These are phyloP conservation scores for Stagonosporopsis chrysanthemi DNA, from an alignment of 2,329 filamentous ascomycete species.

Conservation along the genomic window DNA sequence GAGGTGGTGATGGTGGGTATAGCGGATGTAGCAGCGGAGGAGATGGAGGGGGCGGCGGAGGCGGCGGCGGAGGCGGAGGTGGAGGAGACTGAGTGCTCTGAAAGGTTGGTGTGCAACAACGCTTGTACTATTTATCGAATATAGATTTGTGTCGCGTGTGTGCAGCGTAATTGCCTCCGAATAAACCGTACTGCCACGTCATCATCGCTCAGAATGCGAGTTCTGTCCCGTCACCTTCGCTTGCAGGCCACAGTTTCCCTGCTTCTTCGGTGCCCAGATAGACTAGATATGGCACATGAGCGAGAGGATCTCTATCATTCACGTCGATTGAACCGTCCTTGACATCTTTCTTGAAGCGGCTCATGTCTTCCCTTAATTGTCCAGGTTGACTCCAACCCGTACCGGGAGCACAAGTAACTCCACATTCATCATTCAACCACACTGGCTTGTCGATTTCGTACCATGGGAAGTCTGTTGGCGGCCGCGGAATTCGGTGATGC, in stretches of 20 bases:
- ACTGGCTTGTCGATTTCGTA: conserved; percentile 11
- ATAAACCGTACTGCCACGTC: not conserved
- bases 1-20: conserved; percentile 2
- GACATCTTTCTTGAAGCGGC: not conserved
- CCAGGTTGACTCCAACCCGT: conserved; percentile 10
- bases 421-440: conserved; percentile 16
- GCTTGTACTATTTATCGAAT: not conserved
- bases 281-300: conserved; percentile 19
- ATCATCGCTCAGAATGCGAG: conserved; percentile 6
- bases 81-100: not conserved
- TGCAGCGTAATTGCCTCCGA: not conserved
- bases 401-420: conserved; percentile 3
- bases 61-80: not conserved
- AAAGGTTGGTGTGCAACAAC: not conserved
- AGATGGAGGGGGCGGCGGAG: conserved; percentile 9
- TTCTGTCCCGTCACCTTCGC: conserved; percentile 6
- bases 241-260: conserved; percentile 11
- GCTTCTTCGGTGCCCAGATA: conserved; percentile 22
- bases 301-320: conserved; percentile 5
- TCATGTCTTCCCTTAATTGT: conserved; percentile 4
- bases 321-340: not conserved
- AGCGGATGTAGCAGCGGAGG: conserved; percentile 6
- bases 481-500: conserved; percentile 17
- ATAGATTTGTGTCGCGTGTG: not conserved
- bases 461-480: conserved; percentile 23